Conservation (phyloP, 2,329 filamentous ascomycete genomes). For the Claviceps sorghi region DNA sequence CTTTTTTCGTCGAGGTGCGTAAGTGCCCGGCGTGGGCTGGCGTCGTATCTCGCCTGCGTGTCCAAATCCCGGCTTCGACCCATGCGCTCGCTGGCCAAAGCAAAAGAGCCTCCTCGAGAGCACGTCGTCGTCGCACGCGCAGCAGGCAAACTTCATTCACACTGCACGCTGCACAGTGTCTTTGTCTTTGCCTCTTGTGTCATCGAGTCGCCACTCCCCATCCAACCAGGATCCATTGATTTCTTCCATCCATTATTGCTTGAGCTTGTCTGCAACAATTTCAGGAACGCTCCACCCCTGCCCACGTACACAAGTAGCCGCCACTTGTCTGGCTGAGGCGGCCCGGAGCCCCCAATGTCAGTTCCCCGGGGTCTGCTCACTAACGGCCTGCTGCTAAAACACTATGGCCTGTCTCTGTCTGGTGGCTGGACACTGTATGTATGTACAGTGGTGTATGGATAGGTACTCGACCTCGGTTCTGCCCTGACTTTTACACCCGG, state of each 20-base stretch:
- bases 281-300: too few relatives aligned
- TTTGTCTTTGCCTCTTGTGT: not conserved
- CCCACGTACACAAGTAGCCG: not conserved
- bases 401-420: not conserved
- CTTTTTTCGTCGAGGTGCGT: not conserved
- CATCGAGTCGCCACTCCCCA: not conserved
- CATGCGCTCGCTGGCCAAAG: not conserved
- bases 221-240: not conserved
- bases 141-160: not conserved
- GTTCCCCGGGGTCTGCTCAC: not conserved
- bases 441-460: too few relatives aligned
- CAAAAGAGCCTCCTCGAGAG: not conserved
- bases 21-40: not conserved
- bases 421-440: not conserved
- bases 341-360: not conserved
- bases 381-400: not conserved
- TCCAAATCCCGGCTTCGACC: not conserved
- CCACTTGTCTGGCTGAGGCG: not conserved
- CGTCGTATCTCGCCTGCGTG: conserved; percentile 2
- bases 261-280: not conserved
- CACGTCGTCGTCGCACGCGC: not conserved
- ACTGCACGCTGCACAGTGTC: too few relatives aligned
- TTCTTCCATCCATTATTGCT: not conserved
- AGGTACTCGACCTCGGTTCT: not conserved
- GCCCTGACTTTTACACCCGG: not conserved